A percentile compares a stretch with the other conserved stretches of the same genome.
Evolutionary conservation across 2,329 filamentous ascomycete species (phyloP).

Genomic region (Acrodontium crateriforme): DNA sequence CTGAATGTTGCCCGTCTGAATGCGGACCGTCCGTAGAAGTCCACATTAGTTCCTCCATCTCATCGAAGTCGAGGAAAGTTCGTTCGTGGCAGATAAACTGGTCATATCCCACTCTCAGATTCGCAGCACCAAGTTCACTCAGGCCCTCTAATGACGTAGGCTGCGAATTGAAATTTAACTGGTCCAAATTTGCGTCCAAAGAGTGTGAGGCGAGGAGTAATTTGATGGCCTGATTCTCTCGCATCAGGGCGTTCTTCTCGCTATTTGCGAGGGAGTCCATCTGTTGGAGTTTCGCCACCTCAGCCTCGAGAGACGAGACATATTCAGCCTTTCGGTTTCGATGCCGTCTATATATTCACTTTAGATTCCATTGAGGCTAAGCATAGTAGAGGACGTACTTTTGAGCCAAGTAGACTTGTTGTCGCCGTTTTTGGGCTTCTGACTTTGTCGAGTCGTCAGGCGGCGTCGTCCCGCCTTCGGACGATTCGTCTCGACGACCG

Average conservation of each 20-base stretch:
- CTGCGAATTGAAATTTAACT: constrained; percentile 1
- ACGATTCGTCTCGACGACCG: too few species aligned
- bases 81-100: constrained; percentile 10
- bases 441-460: too few species aligned
- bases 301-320: constrained; percentile 10
- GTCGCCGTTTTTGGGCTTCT: constrained; percentile 8
- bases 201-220: constrained; percentile 7
- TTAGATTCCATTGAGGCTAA: not conserved
- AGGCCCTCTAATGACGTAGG: not conserved
- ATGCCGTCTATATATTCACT: constrained; percentile 8
- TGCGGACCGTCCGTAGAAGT: constrained; percentile 1
- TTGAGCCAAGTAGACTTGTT: constrained; percentile 16
- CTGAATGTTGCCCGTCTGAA: not conserved
- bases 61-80: constrained; percentile 9
- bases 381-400: constrained; percentile 6
- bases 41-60: constrained; percentile 2
- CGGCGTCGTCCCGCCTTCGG: too few species aligned
- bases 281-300: constrained; percentile 11
- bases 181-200: constrained; percentile 6
- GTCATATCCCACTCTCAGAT: constrained; percentile 8
- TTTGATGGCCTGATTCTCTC: constrained; percentile 10
- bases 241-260: constrained; percentile 9
- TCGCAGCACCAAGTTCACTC: constrained; percentile 4
- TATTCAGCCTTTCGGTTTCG: constrained; percentile 14
- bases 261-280: constrained; percentile 9